Base-by-base conservation (phyloP, 2,329 filamentous ascomycete genomes). In the Aaosphaeria pasadenensis region DNA sequence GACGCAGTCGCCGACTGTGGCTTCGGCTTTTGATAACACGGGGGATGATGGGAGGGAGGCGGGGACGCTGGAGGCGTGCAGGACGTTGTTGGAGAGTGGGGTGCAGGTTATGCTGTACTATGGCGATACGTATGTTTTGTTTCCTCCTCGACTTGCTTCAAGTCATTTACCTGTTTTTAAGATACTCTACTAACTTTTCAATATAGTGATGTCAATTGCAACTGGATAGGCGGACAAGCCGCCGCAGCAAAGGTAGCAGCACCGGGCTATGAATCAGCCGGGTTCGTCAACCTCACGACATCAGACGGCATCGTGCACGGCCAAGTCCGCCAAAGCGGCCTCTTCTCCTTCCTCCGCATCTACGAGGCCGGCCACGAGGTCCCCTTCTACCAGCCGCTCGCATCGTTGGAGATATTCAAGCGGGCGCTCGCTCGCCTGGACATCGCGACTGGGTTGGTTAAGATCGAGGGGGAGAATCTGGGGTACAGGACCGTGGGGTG, bases 351-450 rank as follows among this genome's bases (percentile, higher is more conserved):
- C 59, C 69, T 74, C 5, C 70, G 79, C 28, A 70, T 81, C 52
- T 78, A 76, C 59, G 74, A 78, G 48, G 66, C 68, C 6, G 76
- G 76, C 4, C 76, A 78, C 46, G 72, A 76, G 57, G 75, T 78
- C 1, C 79, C 78, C 0, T 81, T 80, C 59, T 82, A 82, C 60
- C 79, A 81, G 57, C 80, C 74, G 4, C 64, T 76, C 31, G 74
- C 71, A 9, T 63, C 77, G 6, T 63, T 80, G 9, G 73, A 74
- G 51, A 69, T 80, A 50, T 79, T 81, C 52, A 67, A 75, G 62
- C 72, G 79, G 9, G 74, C 73, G 7, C 64, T 82, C 47, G 55
- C 59, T 7, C 71, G 75, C n/a, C 60, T 68, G 17, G 78, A 82
- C 46, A 70, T 84, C 46, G 76, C 75, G 24, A 79, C 77, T 2